Conservation (phyloP, 2,329 filamentous ascomycete species). For the Pleomassaria siparia region DNA sequence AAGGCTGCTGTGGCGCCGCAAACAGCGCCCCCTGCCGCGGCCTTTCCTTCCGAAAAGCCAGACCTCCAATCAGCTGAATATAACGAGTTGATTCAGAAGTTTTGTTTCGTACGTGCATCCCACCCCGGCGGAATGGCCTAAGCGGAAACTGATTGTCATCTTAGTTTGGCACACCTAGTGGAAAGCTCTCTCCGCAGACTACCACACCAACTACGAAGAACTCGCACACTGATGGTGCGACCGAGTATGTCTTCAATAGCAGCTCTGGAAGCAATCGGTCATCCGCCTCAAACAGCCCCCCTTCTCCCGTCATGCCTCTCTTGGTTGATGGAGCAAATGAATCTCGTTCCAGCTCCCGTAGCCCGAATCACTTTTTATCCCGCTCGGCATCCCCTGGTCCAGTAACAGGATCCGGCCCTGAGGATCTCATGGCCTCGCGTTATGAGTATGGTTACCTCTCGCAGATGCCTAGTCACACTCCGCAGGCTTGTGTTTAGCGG, state of each 20-base stretch:
- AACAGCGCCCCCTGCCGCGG: slow-evolving; percentile 48
- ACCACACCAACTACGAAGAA: slow-evolving; percentile 28
- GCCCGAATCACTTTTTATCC: slow-evolving; percentile 38
- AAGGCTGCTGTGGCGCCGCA: slow-evolving; percentile 46
- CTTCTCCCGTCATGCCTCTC: slow-evolving; percentile 34
- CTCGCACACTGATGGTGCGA: slow-evolving; percentile 30
- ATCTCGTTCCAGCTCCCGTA: slow-evolving; percentile 22
- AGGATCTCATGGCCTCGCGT: slow-evolving; percentile 44
- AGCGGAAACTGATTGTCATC: slow-evolving; percentile 44
- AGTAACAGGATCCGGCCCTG: slow-evolving; percentile 42
- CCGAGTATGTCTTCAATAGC: slow-evolving; percentile 30
- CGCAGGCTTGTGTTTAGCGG: slow-evolving; percentile 43
- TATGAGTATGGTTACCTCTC: slow-evolving; percentile 46
- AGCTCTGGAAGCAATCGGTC: slow-evolving; percentile 34
- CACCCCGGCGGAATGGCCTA: slow-evolving; percentile 36
- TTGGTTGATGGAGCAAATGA: slow-evolving; percentile 46
- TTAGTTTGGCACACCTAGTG: slow-evolving; percentile 53
- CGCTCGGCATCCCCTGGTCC: slow-evolving; percentile 48
- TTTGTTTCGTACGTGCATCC: slow-evolving; percentile 94
- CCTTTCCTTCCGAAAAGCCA: slow-evolving; percentile 62
- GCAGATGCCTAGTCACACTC: slow-evolving; percentile 47
- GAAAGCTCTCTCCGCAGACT: slow-evolving; percentile 43
- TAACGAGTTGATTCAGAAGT: slow-evolving; percentile 96
- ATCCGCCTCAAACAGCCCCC: slow-evolving; percentile 41
- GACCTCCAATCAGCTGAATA: slow-evolving; percentile 85